Percentiles rank a stretch among this genome's conserved stretches.
phyloP scores from a whole-genome alignment of 2,329 filamentous ascomycete species.

The Paracoccidioides brasiliensis region DNA sequence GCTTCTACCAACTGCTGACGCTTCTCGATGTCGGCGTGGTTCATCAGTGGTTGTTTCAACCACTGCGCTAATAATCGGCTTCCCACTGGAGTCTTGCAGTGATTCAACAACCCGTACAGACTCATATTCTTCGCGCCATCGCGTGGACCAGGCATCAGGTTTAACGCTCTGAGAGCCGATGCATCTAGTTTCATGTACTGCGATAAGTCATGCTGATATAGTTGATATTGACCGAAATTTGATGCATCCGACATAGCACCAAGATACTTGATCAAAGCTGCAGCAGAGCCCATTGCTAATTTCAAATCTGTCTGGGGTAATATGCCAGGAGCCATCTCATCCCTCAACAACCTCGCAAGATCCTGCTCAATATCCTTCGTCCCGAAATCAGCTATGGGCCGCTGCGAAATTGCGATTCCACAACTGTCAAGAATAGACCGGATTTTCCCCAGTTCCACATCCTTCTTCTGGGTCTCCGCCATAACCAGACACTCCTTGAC shows the following conservation, averaged over 20 bases:
- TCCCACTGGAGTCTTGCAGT: slow-evolving; percentile 93
- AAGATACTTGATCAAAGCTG: slow-evolving; percentile 88
- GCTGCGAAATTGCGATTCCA: slow-evolving; percentile 76
- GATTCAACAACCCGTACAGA: slow-evolving; percentile 81
- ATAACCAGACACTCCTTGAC: slow-evolving; percentile 90
- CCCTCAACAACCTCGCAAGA: slow-evolving; percentile 70
- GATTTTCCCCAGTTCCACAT: slow-evolving; percentile 77
- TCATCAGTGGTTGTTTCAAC: slow-evolving; percentile 97
- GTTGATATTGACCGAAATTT: slow-evolving; percentile 93
- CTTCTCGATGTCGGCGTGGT: slow-evolving; percentile 71
- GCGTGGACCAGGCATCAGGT: slow-evolving; percentile 88
- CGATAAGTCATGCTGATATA: slow-evolving; percentile 92
- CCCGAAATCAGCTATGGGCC: slow-evolving; percentile 63
- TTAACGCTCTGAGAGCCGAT: slow-evolving; percentile 82
- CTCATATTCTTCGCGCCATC: slow-evolving; percentile 98
- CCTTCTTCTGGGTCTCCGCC: slow-evolving; percentile 64
- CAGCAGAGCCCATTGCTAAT: slow-evolving; percentile 87
- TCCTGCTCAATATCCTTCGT: slow-evolving; percentile 94
- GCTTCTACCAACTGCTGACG: slow-evolving; percentile 90
- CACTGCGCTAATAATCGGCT: slow-evolving; percentile 85
- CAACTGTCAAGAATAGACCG: slow-evolving; percentile 84
- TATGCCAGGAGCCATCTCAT: slow-evolving; percentile 62
- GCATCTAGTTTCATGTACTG: slow-evolving; percentile 99
- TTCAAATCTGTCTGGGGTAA: slow-evolving; percentile 87
- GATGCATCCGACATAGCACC: slow-evolving; percentile 78